Conservation (phyloP, 108 stramenopile species). For the Cyclotella baltica region DNA sequence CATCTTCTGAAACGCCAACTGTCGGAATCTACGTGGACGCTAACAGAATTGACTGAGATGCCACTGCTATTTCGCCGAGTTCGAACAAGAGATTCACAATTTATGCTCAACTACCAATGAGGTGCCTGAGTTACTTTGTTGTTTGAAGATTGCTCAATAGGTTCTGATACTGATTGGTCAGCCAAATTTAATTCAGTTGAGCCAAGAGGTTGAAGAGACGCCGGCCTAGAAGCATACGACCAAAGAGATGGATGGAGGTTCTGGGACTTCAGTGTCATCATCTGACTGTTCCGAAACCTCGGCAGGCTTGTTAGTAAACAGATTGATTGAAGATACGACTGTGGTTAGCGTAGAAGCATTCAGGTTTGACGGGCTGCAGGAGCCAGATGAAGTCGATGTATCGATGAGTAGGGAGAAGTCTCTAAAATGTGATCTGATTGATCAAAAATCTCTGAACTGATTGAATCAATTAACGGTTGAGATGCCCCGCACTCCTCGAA, state of each 20-base stretch:
- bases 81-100: background rate
- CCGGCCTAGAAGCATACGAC: background rate
- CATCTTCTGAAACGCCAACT: too few relatives aligned
- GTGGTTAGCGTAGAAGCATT: too few relatives aligned
- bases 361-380: too few relatives aligned
- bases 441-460: slow-evolving; percentile 10
- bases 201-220: background rate
- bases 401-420: too few relatives aligned
- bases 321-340: too few relatives aligned
- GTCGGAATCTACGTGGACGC: too few relatives aligned
- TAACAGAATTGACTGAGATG: too few relatives aligned
- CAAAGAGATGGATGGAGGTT: background rate
- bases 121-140: background rate
- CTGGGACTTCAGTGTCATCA: background rate
- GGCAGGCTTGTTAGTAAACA: too few relatives aligned
- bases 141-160: too few relatives aligned
- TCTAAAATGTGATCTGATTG: slow-evolving; percentile 3
- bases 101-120: background rate
- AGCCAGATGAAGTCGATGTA: too few relatives aligned
- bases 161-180: background rate
- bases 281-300: background rate
- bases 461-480: background rate
- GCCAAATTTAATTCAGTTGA: background rate
- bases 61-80: slow-evolving; percentile 4
- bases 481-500: slow-evolving; percentile 3